Conservation (phyloP, 129 eudicot genomes). For the Helichrysum umbraculigerum region DNA sequence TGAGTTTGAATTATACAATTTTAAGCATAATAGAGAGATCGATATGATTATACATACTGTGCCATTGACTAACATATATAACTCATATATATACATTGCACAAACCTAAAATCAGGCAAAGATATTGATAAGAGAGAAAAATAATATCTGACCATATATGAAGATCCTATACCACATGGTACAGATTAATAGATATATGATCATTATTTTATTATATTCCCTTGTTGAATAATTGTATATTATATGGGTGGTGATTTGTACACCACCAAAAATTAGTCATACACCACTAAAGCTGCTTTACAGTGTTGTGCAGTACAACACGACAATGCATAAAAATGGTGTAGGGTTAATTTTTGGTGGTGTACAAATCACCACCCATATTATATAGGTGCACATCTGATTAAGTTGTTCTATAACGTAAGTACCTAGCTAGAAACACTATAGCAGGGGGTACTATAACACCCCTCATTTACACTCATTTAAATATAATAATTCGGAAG, state of each 20-base stretch:
- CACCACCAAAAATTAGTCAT: too few relatives aligned
- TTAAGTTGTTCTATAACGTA: conserved; percentile 7
- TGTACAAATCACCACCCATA: too few relatives aligned
- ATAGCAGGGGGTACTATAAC: too few relatives aligned
- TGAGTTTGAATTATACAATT: too few relatives aligned
- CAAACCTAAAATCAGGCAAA: conserved; percentile 26
- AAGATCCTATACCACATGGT: conserved; percentile 37
- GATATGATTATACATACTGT: not conserved
- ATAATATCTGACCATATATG: conserved; percentile 31
- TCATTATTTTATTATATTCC: conserved; percentile 20
- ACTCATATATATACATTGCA: conserved; percentile 33
- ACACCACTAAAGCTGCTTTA: too few relatives aligned
- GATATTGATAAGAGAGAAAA: conserved; percentile 17
- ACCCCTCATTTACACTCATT: too few relatives aligned
- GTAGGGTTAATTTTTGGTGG: too few relatives aligned
- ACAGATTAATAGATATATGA: conserved; percentile 17
- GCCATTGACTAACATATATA: conserved; percentile 16
- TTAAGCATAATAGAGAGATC: not conserved
- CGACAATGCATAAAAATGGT: too few relatives aligned
- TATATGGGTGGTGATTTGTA: too few relatives aligned
- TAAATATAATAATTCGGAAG: too few relatives aligned
- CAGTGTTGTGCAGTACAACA: too few relatives aligned
- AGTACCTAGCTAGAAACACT: too few relatives aligned
- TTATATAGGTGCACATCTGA: not conserved
- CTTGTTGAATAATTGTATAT: conserved; percentile 10